Conservation (phyloP, 192 early-diverging fungal species). For the Allomyces macrogynus region DNA sequence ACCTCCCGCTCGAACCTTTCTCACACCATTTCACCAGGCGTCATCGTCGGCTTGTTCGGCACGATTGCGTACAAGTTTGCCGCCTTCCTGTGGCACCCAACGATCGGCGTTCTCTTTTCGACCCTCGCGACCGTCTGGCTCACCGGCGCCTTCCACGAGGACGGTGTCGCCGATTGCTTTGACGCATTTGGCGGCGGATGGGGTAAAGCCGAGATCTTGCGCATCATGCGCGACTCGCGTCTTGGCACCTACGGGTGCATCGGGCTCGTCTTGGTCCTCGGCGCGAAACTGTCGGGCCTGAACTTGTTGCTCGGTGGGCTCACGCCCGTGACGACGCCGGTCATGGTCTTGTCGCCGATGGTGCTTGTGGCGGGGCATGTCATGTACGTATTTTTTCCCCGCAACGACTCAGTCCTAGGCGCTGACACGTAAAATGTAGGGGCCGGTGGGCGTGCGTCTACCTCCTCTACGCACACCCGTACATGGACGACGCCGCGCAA, state of each 20-base stretch:
- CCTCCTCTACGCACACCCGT: constrained; percentile 10
- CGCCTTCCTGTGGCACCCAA: not conserved
- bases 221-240: not conserved
- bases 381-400: not conserved
- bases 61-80: not conserved
- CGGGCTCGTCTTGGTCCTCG: not conserved
- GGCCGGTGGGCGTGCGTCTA: constrained; percentile 14
- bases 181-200: not conserved
- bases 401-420: too few species aligned
- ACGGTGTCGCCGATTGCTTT: not conserved
- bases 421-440: too few species aligned
- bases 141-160: not conserved
- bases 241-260: not conserved
- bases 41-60: not conserved
- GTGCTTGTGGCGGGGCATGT: not conserved
- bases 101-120: not conserved
- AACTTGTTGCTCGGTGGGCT: not conserved
- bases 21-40: not conserved
- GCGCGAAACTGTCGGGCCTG: not conserved
- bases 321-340: too few species aligned
- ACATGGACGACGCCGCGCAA: constrained; percentile 9
- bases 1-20: too few species aligned
- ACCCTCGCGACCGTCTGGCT: not conserved
- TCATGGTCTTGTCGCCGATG: not conserved
- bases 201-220: not conserved